Conservation (phyloP, 352 stramenopile species). For the Phytopythium cucurbitacearum region DNA sequence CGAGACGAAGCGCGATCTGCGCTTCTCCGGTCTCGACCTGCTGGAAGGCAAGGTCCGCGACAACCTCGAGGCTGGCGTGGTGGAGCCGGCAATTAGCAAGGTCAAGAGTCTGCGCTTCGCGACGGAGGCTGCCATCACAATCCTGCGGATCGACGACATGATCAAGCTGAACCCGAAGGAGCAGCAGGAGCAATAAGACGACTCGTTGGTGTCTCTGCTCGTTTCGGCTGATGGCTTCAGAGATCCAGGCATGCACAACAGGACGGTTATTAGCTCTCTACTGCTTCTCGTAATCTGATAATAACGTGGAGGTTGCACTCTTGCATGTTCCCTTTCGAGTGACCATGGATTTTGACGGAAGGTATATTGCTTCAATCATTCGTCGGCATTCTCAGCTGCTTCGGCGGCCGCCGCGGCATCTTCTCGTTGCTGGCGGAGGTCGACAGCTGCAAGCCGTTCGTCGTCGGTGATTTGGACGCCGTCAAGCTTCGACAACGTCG, state of each 20-base stretch:
- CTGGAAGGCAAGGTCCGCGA: conserved; percentile 93
- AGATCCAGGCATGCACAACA: conserved; percentile 3
- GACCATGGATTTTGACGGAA: conserved; percentile 1
- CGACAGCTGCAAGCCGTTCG: conserved; percentile 54
- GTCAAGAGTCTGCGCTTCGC: conserved; percentile 99
- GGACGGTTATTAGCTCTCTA: conserved; percentile 27
- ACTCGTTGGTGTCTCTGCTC: conserved; percentile 8
- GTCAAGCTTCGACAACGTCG: conserved; percentile 59
- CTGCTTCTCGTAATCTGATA: conserved; percentile 25
- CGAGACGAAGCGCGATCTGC: conserved; percentile 64
- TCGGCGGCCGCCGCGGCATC: conserved; percentile 13
- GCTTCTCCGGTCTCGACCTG: conserved; percentile 95
- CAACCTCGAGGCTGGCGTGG: conserved; percentile 96
- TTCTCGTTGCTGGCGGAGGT: conserved; percentile 49
- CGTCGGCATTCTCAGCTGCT: conserved; percentile 6
- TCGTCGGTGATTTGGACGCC: conserved; percentile 45
- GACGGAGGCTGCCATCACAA: conserved; percentile 99
- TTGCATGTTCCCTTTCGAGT: not conserved
- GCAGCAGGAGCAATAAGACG: conserved; percentile 65
- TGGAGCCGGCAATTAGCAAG: conserved; percentile 99
- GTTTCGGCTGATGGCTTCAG: not conserved
- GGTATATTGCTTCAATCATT: not conserved
- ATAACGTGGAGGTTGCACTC: conserved; percentile 36
- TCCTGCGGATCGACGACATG: conserved; percentile 99
- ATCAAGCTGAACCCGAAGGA: conserved; percentile 95